These are phyloP conservation scores for Penicillium sclerotiorum DNA, from an alignment of 2,329 filamentous ascomycete species.

Conservation along the genomic window DNA sequence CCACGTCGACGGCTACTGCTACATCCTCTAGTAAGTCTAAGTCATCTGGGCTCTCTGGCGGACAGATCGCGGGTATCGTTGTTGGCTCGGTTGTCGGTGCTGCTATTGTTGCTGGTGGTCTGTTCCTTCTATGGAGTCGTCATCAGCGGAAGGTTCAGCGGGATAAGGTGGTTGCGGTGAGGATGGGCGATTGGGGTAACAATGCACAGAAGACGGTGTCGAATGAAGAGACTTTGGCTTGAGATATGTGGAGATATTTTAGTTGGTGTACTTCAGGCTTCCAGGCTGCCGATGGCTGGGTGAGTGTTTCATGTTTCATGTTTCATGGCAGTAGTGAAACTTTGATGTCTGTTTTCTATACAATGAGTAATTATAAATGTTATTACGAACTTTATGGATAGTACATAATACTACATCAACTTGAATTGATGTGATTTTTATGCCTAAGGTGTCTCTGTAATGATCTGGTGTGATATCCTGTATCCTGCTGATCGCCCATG, in stretches of 20 bases:
- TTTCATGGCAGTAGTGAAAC: background rate
- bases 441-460: too few relatives aligned
- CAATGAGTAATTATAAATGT: too few relatives aligned
- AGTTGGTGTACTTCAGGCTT: too few relatives aligned
- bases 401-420: too few relatives aligned
- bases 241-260: background rate
- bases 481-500: background rate
- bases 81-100: slow-evolving; percentile 28
- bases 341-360: background rate
- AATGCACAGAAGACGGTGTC: slow-evolving; percentile 5
- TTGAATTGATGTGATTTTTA: too few relatives aligned
- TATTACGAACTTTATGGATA: too few relatives aligned
- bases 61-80: slow-evolving; percentile 49
- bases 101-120: slow-evolving; percentile 16
- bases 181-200: slow-evolving; percentile 12
- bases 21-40: slow-evolving; percentile 15
- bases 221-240: background rate
- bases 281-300: too few relatives aligned
- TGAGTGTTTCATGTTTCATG: too few relatives aligned
- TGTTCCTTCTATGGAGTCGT: slow-evolving; percentile 18
- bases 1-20: slow-evolving; percentile 15
- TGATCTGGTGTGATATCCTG: background rate
- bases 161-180: slow-evolving; percentile 14
- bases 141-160: slow-evolving; percentile 12
- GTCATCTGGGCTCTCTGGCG: slow-evolving; percentile 36